phyloP scores from a whole-genome alignment of 2,329 filamentous ascomycete species.

The Plectosphaerella cucumerina region DNA sequence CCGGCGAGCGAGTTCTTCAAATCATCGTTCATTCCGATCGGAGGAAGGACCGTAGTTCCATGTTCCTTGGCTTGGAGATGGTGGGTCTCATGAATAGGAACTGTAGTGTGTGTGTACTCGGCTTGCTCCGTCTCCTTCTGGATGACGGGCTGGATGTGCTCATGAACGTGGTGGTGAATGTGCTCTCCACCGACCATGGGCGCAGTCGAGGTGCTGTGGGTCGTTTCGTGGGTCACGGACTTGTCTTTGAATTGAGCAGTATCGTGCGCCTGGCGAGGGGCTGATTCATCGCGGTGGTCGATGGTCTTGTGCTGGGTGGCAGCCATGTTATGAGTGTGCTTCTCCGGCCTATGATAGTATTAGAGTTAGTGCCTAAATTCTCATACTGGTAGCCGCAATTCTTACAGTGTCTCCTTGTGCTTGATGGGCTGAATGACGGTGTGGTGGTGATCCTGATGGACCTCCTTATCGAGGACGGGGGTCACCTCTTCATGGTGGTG shows the following conservation, averaged over 20 bases:
- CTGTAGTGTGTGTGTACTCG: constrained; percentile 65
- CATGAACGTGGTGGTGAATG: constrained; percentile 49
- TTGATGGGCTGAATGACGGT: constrained; percentile 62
- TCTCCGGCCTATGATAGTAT: constrained; percentile 41
- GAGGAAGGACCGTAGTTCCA: constrained; percentile 57
- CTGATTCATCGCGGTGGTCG: constrained; percentile 49
- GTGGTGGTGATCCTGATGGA: constrained; percentile 71
- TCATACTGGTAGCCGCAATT: constrained; percentile 14
- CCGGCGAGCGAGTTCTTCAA: constrained; percentile 52
- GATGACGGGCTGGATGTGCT: constrained; percentile 67
- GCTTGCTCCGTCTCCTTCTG: constrained; percentile 67
- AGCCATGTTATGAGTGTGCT: constrained; percentile 56
- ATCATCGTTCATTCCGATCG: constrained; percentile 56
- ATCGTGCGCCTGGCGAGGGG: no score
- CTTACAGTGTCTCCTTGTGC: constrained; percentile 35
- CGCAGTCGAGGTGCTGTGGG: constrained; percentile 17
- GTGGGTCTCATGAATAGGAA: constrained; percentile 69
- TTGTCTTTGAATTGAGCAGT: constrained; percentile 26
- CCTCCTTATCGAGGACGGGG: constrained; percentile 62
- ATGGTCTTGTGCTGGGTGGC: constrained; percentile 57
- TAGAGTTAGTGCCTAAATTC: constrained; percentile 16
- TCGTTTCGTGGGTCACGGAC: constrained; percentile 21
- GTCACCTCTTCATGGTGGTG: constrained; percentile 56
- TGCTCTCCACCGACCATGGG: constrained; percentile 23
- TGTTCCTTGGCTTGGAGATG: constrained; percentile 65